Evolutionary conservation across 192 early-diverging fungal genomes (phyloP), one percentile per base, ranked within the genome.

Genomic region (Phycomyces blakesleeanus): DNA sequence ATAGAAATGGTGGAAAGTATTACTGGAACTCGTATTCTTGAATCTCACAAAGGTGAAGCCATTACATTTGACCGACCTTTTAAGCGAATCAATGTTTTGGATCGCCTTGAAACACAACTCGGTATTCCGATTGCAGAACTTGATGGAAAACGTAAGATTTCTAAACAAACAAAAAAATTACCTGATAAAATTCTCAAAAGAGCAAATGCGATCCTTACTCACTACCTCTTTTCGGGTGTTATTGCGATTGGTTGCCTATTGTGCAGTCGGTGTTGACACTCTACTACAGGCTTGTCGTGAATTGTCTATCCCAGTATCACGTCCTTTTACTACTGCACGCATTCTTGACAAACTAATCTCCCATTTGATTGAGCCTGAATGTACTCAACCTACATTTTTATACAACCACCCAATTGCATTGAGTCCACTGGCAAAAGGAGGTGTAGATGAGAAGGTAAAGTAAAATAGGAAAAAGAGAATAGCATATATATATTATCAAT

Each of bases 371-470:
- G 93, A 95, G 71, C 89, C 86, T 2, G 71, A 79, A 27, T 95
- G 88, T 61, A 71, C 78, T 1, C 84, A 91, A 62, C 93, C 93
- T 0, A 95, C 93, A 6, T 93, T 95, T 66, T 68, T 95, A 42
- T 73, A 75, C 52, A 85, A 83, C 26, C 91, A 95, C 63, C 93
- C 93, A n/a, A 61, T 82, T 6, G 72, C 82, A 37, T 82, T 93
- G 82, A 92, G 90, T 37, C 93, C 93, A 10, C 73, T 95, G 10
- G 86, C 93, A 9, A 95, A 95, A 57, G 72, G 74, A 16, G 29
- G 25, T 0, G 59, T 65, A 5, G 66, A 73, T 64, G 21, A 51
- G 12, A 44, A 51, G 16, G 53, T 55, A 55, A 11, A 58, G 41
- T 34, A 16, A 18, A 12, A 38, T n/a, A n/a, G n/a, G n/a, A n/a